Conservation (phyloP, 164 flowering plant species). For the Aristolochia californica region DNA sequence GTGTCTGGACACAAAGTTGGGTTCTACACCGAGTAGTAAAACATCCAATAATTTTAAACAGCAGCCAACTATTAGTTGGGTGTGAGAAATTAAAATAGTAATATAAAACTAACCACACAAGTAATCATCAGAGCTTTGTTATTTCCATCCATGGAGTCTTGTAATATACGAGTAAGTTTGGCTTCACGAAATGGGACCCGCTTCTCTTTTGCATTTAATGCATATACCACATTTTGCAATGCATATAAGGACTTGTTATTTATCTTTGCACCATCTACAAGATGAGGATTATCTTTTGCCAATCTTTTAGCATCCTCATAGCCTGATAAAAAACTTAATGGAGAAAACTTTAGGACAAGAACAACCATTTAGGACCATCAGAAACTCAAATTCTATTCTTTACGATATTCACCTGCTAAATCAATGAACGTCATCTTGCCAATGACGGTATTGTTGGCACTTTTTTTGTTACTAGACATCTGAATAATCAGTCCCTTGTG, state of each 20-base stretch:
- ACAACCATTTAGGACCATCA: neutral
- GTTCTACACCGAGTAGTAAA: constrained; percentile 24
- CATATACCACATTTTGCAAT: constrained; percentile 44
- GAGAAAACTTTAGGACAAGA: neutral
- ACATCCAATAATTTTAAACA: neutral
- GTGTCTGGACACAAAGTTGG: constrained; percentile 57
- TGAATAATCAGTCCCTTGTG: constrained; percentile 54
- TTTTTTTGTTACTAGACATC: constrained; percentile 21
- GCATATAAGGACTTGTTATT: constrained; percentile 38
- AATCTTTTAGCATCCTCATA: constrained; percentile 49
- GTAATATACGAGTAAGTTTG: constrained; percentile 56
- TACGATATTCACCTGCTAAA: constrained; percentile 43
- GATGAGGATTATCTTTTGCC: constrained; percentile 18
- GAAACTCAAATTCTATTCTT: neutral
- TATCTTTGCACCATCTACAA: constrained; percentile 31
- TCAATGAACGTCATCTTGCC: constrained; percentile 70
- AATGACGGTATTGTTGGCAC: constrained; percentile 8
- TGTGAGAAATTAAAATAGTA: neutral
- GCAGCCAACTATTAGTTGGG: neutral
- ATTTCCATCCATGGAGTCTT: constrained; percentile 50
- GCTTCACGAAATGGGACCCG: constrained; percentile 68
- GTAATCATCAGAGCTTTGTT: constrained; percentile 37
- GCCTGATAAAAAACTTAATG: constrained; percentile 23
- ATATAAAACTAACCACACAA: constrained; percentile 44
- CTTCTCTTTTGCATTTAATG: constrained; percentile 38